phyloP scores from a whole-genome alignment of 2,329 filamentous ascomycete species.

The Penicillium verrucosum region DNA sequence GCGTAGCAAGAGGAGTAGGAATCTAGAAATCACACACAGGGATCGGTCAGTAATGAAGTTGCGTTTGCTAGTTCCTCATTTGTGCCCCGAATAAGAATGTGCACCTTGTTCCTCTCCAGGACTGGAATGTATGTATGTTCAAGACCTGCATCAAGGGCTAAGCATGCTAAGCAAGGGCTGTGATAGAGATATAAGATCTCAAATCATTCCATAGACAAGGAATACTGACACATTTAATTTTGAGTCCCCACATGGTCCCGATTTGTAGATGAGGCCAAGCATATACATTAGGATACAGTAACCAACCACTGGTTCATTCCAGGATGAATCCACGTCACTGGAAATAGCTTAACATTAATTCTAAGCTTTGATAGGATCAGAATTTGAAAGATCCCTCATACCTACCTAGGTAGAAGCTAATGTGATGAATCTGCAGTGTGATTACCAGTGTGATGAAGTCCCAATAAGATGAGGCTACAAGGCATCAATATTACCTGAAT shows the following conservation, averaged over 20 bases:
- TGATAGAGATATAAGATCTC: not conserved
- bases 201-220: not conserved
- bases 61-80: no score
- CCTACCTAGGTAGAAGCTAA: not conserved
- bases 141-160: conserved; percentile 12
- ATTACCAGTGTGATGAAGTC: not conserved
- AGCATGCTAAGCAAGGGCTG: conserved; percentile 7
- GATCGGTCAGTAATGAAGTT: no score
- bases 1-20: no score
- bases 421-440: not conserved
- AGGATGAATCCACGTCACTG: not conserved
- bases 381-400: not conserved
- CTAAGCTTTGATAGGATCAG: not conserved
- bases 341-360: not conserved
- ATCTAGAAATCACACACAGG: no score
- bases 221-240: not conserved
- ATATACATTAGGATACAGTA: not conserved
- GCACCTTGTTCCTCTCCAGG: not conserved
- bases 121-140: conserved; percentile 10
- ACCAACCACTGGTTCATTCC: not conserved
- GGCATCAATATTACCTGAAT: not conserved
- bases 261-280: not conserved
- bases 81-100: not conserved
- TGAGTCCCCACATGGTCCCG: not conserved
- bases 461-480: not conserved